Conservation (phyloP, 768 basidiomycete species). For the Suillus lakei region DNA sequence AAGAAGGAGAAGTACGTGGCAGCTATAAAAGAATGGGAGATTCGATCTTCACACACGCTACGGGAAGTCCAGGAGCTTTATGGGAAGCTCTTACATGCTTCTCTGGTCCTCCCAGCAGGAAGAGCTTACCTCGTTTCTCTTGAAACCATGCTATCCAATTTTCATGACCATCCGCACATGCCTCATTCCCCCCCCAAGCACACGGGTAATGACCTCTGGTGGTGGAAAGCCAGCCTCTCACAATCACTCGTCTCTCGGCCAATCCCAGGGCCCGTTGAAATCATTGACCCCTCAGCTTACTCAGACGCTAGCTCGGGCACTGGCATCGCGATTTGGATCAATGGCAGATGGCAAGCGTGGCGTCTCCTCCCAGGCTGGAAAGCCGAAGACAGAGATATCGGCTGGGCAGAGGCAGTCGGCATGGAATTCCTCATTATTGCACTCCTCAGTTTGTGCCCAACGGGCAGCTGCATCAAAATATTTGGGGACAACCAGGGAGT, state of each 20-base stretch:
- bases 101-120: constrained; percentile 33
- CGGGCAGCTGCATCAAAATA: too few species aligned
- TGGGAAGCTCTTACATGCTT: constrained; percentile 45
- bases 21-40: constrained; percentile 20
- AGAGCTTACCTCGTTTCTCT: constrained; percentile 45
- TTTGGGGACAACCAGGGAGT: constrained; percentile 37
- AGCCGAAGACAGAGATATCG: constrained; percentile 40
- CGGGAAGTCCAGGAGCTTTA: constrained; percentile 41
- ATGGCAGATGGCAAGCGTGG: constrained; percentile 33
- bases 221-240: constrained; percentile 37
- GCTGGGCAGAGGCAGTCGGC: constrained; percentile 52
- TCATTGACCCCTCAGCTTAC: constrained; percentile 38
- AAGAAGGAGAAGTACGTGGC: constrained; percentile 35
- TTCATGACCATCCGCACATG: constrained; percentile 27
- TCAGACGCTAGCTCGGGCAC: too few species aligned
- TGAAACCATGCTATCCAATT: constrained; percentile 40
- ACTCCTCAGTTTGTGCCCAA: not conserved
- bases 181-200: constrained; percentile 26
- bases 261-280: constrained; percentile 28
- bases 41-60: constrained; percentile 29
- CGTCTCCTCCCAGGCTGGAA: constrained; percentile 37
- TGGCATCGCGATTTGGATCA: too few species aligned
- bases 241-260: constrained; percentile 14
- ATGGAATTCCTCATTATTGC: constrained; percentile 45
- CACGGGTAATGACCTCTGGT: constrained; percentile 36